phyloP scores from a whole-genome alignment of 768 basidiomycete species.

The Calocera cornea region DNA sequence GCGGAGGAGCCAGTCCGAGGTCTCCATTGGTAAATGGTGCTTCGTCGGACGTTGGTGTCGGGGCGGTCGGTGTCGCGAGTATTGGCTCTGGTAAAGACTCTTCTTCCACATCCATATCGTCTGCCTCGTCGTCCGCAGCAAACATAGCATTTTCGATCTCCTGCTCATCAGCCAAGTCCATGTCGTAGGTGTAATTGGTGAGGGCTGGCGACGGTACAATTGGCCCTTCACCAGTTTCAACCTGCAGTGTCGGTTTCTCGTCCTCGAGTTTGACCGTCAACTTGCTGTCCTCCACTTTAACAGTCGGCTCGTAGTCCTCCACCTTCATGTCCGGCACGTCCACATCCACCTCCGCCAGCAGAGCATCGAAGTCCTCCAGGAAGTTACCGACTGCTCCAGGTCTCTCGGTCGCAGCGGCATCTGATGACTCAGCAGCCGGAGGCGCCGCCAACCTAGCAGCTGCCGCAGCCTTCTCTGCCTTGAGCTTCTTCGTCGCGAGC shows the following conservation, averaged over 20 bases:
- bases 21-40: not conserved
- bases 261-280: not conserved
- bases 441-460: not conserved
- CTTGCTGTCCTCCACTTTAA: no score
- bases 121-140: not conserved
- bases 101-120: not conserved
- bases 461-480: not conserved
- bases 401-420: not conserved
- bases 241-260: not conserved
- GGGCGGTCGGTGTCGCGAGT: not conserved
- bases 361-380: not conserved
- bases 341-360: not conserved
- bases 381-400: not conserved
- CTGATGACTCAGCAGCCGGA: not conserved
- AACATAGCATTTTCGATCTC: not conserved
- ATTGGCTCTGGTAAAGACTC: not conserved
- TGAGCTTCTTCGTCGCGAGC: not conserved
- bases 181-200: not conserved
- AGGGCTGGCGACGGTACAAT: not conserved
- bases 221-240: not conserved
- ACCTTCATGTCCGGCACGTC: no score
- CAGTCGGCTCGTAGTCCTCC: no score
- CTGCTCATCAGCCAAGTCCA: not conserved
- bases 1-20: not conserved
- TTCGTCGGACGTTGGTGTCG: not conserved